phyloP scores from a whole-genome alignment of 2,329 filamentous ascomycete genomes.

The Scedosporium aurantiacum region DNA sequence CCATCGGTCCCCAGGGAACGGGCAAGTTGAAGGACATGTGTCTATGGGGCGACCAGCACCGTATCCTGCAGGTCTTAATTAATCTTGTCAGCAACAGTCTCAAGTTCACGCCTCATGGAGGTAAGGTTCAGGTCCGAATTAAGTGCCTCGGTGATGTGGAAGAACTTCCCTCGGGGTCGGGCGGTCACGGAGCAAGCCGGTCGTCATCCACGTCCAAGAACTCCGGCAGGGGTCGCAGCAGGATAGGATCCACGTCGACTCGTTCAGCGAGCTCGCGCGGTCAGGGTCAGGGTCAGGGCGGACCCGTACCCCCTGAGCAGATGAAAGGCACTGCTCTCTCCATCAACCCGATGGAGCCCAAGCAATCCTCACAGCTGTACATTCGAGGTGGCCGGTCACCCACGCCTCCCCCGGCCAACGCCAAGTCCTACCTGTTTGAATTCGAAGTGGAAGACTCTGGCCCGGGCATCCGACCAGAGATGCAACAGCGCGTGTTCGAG shows the following conservation, averaged over 20 bases:
- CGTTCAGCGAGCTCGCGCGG: constrained; percentile 34
- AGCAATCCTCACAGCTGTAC: constrained; percentile 33
- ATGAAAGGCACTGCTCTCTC: constrained; percentile 40
- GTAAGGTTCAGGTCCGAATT: constrained; percentile 66
- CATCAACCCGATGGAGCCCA: constrained; percentile 53
- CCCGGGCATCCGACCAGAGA: constrained; percentile 67
- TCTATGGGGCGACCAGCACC: constrained; percentile 84
- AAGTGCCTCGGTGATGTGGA: constrained; percentile 57
- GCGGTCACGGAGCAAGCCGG: constrained; percentile 33
- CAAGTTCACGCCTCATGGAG: constrained; percentile 75
- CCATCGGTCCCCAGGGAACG: constrained; percentile 51
- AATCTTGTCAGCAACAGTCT: constrained; percentile 86
- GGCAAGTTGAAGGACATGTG: constrained; percentile 74
- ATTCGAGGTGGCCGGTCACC: constrained; percentile 45
- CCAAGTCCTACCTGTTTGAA: constrained; percentile 64
- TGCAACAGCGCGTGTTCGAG: constrained; percentile 80
- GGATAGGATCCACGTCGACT: constrained; percentile 37
- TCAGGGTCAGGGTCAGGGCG: constrained; percentile 15
- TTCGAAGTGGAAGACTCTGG: constrained; percentile 86
- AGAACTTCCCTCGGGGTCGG: neutral
- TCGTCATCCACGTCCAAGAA: constrained; percentile 41
- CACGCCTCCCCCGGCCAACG: constrained; percentile 48
- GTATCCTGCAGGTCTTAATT: constrained; percentile 86
- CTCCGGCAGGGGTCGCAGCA: constrained; percentile 31
- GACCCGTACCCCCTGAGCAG: constrained; percentile 16